Evolutionary conservation across 441 rosid genomes (phyloP).

Genomic region (Capsella rubella): DNA sequence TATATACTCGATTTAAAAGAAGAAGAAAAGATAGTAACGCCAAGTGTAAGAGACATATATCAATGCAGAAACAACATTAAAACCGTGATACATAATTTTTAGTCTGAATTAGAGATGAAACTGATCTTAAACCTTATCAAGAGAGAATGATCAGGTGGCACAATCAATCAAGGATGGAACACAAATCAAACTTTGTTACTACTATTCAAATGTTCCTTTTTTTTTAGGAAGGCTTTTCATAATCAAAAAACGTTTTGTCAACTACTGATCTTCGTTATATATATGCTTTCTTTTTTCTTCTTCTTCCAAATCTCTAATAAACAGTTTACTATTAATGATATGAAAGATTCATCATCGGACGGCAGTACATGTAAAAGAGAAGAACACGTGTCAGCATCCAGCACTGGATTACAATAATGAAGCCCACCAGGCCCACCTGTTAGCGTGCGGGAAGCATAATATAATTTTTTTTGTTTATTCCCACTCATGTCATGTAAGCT

Average conservation of each 20-base stretch:
- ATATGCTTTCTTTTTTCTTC: no score
- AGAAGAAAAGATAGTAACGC: neutral
- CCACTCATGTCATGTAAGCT: conserved; percentile 26
- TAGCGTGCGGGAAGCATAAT: conserved; percentile 33
- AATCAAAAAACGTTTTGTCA: no score
- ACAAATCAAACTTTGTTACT: no score
- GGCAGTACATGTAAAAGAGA: neutral
- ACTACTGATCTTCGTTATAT: no score
- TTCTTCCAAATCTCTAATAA: no score
- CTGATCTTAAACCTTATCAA: neutral
- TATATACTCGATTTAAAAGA: neutral
- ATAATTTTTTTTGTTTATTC: neutral
- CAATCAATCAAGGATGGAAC: no score
- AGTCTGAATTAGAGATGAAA: neutral
- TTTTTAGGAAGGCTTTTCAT: no score
- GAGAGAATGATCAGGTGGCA: neutral
- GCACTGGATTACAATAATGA: neutral
- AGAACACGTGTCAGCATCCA: conserved; percentile 34
- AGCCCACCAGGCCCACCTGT: conserved; percentile 4
- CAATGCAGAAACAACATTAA: neutral
- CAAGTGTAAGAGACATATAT: conserved; percentile 1
- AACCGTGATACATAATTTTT: neutral
- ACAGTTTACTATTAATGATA: neutral
- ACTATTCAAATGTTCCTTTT: no score
- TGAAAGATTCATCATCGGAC: conserved; percentile 29